phyloP scores from a whole-genome alignment of 345 rosid species.

The Rhodamnia rubescens region DNA sequence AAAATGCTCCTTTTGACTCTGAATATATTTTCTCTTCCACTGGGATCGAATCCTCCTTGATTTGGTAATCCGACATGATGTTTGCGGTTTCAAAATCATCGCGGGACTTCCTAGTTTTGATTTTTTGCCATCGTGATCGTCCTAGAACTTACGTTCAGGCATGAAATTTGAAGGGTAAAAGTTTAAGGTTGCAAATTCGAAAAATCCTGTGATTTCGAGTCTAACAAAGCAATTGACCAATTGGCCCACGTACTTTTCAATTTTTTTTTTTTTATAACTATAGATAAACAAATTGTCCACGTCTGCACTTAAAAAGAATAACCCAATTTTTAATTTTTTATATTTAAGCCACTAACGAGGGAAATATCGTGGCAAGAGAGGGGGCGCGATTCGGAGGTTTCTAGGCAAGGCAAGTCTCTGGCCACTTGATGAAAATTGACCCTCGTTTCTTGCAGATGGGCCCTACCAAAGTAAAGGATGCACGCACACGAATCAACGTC shows the following conservation, averaged over 20 bases:
- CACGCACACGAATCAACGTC: neutral
- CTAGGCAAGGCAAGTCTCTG: no score
- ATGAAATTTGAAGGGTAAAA: no score
- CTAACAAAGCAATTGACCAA: neutral
- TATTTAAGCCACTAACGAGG: neutral
- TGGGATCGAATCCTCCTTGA: no score
- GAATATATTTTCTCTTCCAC: neutral
- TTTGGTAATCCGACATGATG: no score
- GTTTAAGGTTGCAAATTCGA: neutral
- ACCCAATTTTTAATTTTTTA: neutral
- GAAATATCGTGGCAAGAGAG: neutral
- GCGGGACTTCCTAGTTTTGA: neutral
- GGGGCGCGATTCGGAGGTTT: neutral
- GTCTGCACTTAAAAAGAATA: neutral
- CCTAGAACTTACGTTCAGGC: neutral
- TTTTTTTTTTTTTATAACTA: neutral
- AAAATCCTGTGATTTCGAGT: neutral
- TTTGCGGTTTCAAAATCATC: no score
- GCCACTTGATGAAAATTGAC: neutral
- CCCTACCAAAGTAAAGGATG: neutral
- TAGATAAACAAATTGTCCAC: neutral
- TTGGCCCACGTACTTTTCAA: neutral
- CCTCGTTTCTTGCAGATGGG: neutral
- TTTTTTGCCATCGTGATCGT: neutral
- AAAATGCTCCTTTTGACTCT: no score